Evolutionary conservation across 495 filamentous ascomycete species (phyloP).

Genomic region (Penicillium waksmanii): DNA sequence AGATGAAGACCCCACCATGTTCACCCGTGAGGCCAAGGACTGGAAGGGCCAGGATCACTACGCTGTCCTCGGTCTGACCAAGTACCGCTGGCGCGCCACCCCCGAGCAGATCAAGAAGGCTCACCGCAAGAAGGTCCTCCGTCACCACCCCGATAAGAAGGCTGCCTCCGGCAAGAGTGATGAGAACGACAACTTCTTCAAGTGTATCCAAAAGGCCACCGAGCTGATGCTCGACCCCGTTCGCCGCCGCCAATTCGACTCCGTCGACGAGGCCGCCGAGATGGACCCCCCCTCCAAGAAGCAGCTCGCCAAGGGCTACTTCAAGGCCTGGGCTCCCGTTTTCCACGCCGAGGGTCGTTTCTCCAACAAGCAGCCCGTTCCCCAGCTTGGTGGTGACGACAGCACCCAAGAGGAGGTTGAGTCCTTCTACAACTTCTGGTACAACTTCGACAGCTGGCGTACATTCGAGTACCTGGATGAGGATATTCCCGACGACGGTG

Average conservation of each 20-base stretch:
- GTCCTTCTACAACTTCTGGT: slow-evolving; percentile 99
- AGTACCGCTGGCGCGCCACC: slow-evolving; percentile 88
- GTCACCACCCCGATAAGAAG: slow-evolving; percentile 98
- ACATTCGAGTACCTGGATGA: slow-evolving; percentile 98
- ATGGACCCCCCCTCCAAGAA: slow-evolving; percentile 92
- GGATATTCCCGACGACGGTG: slow-evolving; percentile 97
- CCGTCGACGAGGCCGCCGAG: slow-evolving; percentile 90
- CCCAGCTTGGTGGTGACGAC: slow-evolving; percentile 80
- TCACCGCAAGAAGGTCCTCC: slow-evolving; percentile 98
- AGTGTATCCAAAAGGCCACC: slow-evolving; percentile 98
- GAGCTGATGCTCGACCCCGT: slow-evolving; percentile 89
- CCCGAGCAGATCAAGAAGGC: slow-evolving; percentile 98
- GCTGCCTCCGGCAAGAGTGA: slow-evolving; percentile 77
- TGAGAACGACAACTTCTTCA: slow-evolving; percentile 99
- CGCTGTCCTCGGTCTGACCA: slow-evolving; percentile 89
- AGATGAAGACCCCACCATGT: slow-evolving; percentile 86
- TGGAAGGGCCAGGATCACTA: slow-evolving; percentile 99
- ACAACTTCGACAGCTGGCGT: slow-evolving; percentile 98
- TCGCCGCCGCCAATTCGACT: slow-evolving; percentile 95
- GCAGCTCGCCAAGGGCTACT: slow-evolving; percentile 78
- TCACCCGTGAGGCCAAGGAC: slow-evolving; percentile 93
- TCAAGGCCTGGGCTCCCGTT: slow-evolving; percentile 85
- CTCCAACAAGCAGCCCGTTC: slow-evolving; percentile 87
- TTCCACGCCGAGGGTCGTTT: slow-evolving; percentile 92
- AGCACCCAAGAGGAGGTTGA: slow-evolving; percentile 87